Evolutionary conservation across 75 land plant genomes (phyloP).

Genomic region (Sequoia sempervirens): DNA sequence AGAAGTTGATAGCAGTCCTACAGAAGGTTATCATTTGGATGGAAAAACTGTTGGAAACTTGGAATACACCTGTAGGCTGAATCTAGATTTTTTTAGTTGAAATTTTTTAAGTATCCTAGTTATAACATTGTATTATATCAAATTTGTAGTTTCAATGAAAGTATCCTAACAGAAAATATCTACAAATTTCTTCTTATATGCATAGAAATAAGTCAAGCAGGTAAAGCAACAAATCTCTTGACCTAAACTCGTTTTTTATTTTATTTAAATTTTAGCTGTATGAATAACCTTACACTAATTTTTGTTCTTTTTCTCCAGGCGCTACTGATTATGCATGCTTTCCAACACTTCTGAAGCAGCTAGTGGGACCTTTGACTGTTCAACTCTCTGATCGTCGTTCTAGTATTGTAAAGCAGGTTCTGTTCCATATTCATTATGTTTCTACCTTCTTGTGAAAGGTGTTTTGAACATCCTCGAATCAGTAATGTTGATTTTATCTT

Average conservation of each 20-base stretch:
- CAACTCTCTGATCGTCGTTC: slow-evolving; percentile 94
- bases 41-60: background rate
- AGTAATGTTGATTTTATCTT: background rate
- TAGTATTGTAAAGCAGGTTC: slow-evolving; percentile 97
- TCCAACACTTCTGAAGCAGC: slow-evolving; percentile 79
- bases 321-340: slow-evolving; percentile 88
- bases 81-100: background rate
- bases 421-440: background rate
- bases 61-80: background rate
- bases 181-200: background rate
- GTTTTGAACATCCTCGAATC: background rate
- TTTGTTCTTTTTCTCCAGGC: slow-evolving; percentile 40
- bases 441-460: background rate
- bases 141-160: background rate
- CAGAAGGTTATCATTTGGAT: background rate
- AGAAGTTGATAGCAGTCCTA: background rate
- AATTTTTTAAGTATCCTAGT: background rate
- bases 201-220: background rate
- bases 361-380: slow-evolving; percentile 67
- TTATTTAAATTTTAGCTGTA: background rate
- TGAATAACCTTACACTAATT: background rate
- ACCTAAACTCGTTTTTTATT: background rate
- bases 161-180: background rate
- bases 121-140: background rate
- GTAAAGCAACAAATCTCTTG: background rate